A percentile compares a stretch with the other conserved stretches of the same genome.
Conservation (phyloP, 495 filamentous ascomycete genomes). For the Schizothecium vesticola region DNA sequence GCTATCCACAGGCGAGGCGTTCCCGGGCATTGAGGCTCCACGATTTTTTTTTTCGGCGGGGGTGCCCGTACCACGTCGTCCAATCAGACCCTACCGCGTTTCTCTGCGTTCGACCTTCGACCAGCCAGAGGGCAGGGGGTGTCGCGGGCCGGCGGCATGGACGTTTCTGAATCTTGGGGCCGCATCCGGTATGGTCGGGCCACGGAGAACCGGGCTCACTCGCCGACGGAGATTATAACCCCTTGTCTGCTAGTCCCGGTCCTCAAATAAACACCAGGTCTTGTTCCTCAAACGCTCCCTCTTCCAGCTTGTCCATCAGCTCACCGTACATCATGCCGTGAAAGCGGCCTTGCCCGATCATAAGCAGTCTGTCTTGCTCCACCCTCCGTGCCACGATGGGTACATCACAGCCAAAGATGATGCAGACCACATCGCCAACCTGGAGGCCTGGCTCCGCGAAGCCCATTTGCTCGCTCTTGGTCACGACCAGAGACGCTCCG, state of each 20-base stretch:
- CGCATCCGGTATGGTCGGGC: background rate
- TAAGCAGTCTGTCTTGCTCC: background rate
- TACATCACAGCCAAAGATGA: background rate
- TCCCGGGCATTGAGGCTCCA: background rate
- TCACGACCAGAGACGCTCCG: background rate
- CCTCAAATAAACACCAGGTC: background rate
- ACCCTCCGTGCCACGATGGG: background rate
- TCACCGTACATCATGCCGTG: background rate
- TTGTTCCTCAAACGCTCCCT: background rate
- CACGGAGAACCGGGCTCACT: background rate
- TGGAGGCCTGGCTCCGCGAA: background rate
- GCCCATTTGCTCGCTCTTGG: background rate
- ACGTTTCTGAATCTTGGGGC: background rate
- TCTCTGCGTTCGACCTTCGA: too few species aligned
- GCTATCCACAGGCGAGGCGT: background rate
- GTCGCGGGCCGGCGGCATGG: background rate
- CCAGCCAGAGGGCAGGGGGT: background rate
- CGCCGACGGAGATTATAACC: background rate
- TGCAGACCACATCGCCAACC: background rate
- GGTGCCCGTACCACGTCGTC: background rate
- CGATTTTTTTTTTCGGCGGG: background rate
- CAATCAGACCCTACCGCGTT: background rate
- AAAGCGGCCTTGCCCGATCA: background rate
- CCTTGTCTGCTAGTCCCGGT: background rate
- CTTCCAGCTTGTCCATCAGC: background rate